These are phyloP conservation scores for Blepharisma japonicum DNA, from an alignment of 73 alveolate genomes.

Conservation along the genomic window DNA sequence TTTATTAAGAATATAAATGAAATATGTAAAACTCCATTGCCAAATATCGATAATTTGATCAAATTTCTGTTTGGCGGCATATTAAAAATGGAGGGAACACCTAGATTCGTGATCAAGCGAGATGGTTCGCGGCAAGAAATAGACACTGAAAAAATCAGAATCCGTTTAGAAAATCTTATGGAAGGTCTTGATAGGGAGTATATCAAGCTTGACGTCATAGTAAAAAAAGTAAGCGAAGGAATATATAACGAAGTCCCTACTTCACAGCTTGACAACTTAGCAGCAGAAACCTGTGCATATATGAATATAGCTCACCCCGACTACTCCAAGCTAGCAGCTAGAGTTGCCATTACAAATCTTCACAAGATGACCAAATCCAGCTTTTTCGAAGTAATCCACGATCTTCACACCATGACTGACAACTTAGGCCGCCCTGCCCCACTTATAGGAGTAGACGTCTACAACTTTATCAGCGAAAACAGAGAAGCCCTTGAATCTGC, in stretches of 20 bases:
- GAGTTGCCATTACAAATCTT: slow-evolving; percentile 85
- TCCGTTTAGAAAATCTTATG: slow-evolving; percentile 48
- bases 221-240: slow-evolving; percentile 35
- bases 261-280: slow-evolving; percentile 75
- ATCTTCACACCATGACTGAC: too few species aligned
- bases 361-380: slow-evolving; percentile 80
- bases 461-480: too few species aligned
- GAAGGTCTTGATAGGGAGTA: slow-evolving; percentile 42
- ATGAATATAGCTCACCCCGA: slow-evolving; percentile 65
- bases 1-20: too few species aligned
- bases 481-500: too few species aligned
- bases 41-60: too few species aligned
- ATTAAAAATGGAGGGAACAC: too few species aligned
- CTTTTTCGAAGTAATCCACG: slow-evolving; percentile 29
- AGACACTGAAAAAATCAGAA: slow-evolving; percentile 47
- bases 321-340: slow-evolving; percentile 86
- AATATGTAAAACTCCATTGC: too few species aligned
- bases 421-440: too few species aligned
- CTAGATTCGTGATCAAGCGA: slow-evolving; percentile 58
- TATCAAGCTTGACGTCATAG: too few species aligned
- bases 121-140: slow-evolving; percentile 55
- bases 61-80: too few species aligned
- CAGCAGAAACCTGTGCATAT: slow-evolving; percentile 73
- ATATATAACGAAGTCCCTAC: slow-evolving; percentile 75
- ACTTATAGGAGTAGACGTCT: too few species aligned